These are phyloP conservation scores for Ophiocordyceps robertsii DNA, from an alignment of 2,329 filamentous ascomycete species.

Conservation along the genomic window DNA sequence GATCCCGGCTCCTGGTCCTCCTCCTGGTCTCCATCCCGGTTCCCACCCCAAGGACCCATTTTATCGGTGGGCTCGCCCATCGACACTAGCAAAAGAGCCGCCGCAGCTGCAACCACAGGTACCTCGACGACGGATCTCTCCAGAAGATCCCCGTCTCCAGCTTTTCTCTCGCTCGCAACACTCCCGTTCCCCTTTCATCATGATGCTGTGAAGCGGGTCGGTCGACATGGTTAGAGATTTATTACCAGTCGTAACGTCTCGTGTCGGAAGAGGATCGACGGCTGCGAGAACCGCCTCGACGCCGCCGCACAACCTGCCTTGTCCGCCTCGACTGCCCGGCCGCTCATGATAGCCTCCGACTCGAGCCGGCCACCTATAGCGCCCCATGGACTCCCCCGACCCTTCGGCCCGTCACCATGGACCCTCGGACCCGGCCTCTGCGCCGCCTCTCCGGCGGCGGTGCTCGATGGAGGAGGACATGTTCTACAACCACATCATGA, in stretches of 20 bases:
- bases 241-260: slow-evolving; percentile 19
- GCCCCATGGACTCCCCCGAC: slow-evolving; percentile 20
- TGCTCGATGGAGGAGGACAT: slow-evolving; percentile 43
- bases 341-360: slow-evolving; percentile 3
- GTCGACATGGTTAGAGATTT: slow-evolving; percentile 19
- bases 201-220: slow-evolving; percentile 19
- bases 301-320: background rate
- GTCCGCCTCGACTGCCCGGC: background rate
- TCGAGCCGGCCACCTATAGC: slow-evolving; percentile 7
- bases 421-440: slow-evolving; percentile 14
- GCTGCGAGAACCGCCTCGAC: slow-evolving; percentile 1
- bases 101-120: slow-evolving; percentile 9
- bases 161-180: background rate
- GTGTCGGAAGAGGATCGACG: slow-evolving; percentile 4
- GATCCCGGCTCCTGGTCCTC: background rate
- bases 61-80: slow-evolving; percentile 1
- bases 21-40: background rate
- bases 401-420: slow-evolving; percentile 17
- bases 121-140: slow-evolving; percentile 2
- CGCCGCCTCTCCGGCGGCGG: slow-evolving; percentile 27
- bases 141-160: slow-evolving; percentile 2
- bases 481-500: slow-evolving; percentile 39
- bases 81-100: slow-evolving; percentile 12
- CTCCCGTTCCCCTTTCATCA: slow-evolving; percentile 4
- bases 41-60: background rate